Percentiles rank a stretch among this genome's conserved stretches.
These are phyloP conservation scores for Pistacia integerrima DNA, from an alignment of 345 rosid species.

Conservation along the genomic window DNA sequence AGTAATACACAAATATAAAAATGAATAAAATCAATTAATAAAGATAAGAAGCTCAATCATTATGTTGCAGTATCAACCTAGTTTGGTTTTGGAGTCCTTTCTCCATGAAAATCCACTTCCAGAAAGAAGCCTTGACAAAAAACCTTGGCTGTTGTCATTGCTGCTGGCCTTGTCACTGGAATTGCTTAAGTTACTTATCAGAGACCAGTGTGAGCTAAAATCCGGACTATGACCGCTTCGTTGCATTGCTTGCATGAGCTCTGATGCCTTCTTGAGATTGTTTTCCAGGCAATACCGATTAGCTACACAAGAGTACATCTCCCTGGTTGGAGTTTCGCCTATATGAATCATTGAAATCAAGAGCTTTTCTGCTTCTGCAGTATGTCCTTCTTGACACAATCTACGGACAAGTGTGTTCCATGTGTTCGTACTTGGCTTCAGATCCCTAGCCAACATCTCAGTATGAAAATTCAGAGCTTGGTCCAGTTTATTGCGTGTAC, in stretches of 20 bases:
- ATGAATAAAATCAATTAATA: neutral
- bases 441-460: conserved; percentile 60
- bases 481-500: conserved; percentile 41
- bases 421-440: conserved; percentile 52
- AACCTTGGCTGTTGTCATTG: conserved; percentile 41
- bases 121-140: conserved; percentile 71
- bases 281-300: conserved; percentile 51
- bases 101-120: conserved; percentile 55
- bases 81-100: conserved; percentile 19
- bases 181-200: conserved; percentile 64
- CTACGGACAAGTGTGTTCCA: conserved; percentile 46
- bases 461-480: conserved; percentile 61
- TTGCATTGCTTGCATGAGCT: conserved; percentile 67
- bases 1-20: neutral
- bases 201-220: conserved; percentile 80
- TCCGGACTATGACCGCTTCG: conserved; percentile 60
- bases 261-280: conserved; percentile 57
- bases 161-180: conserved; percentile 33
- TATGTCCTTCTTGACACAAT: conserved; percentile 44
- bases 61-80: neutral
- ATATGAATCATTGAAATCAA: conserved; percentile 43
- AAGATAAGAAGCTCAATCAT: neutral
- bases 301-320: conserved; percentile 55
- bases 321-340: conserved; percentile 59
- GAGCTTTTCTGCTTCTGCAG: conserved; percentile 56